These are phyloP conservation scores for Soucietia sequanensis DNA, from an alignment of 805 yeast species.

Conservation along the genomic window DNA sequence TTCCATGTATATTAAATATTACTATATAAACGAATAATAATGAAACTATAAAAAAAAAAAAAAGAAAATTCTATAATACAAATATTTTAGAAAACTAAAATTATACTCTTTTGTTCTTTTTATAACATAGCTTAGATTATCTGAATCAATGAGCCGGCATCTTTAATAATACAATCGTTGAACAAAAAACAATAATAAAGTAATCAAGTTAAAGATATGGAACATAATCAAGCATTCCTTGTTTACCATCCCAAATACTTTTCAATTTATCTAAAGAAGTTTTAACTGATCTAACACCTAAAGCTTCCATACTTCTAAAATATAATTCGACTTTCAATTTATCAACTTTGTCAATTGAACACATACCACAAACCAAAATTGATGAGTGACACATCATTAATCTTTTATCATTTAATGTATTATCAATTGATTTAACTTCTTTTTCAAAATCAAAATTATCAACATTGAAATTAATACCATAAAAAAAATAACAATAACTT, in stretches of 20 bases:
- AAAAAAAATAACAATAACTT: constrained; percentile 14
- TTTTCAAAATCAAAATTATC: constrained; percentile 1
- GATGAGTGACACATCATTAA: constrained; percentile 14
- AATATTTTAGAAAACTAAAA: too few species aligned
- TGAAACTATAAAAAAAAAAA: too few species aligned
- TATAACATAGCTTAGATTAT: too few species aligned
- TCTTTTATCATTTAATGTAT: constrained; percentile 11
- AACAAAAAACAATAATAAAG: too few species aligned
- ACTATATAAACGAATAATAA: too few species aligned
- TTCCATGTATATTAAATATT: too few species aligned
- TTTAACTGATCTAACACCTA: constrained; percentile 14
- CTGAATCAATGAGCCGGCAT: too few species aligned
- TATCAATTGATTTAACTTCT: background rate
- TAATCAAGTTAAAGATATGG: constrained; percentile 12
- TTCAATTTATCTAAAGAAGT: constrained; percentile 8
- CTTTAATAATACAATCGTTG: too few species aligned
- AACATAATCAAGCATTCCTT: constrained; percentile 9
- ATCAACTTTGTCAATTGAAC: constrained; percentile 9
- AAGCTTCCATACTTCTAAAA: constrained; percentile 8
- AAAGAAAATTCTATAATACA: too few species aligned
- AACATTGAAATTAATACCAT: constrained; percentile 9
- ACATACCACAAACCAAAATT: constrained; percentile 12
- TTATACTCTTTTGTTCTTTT: too few species aligned
- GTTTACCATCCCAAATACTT: constrained; percentile 10
- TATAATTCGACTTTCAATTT: constrained; percentile 10